Evolutionary conservation across 306 rosid species (phyloP).

Genomic region (Dalbergia cochinchinensis): DNA sequence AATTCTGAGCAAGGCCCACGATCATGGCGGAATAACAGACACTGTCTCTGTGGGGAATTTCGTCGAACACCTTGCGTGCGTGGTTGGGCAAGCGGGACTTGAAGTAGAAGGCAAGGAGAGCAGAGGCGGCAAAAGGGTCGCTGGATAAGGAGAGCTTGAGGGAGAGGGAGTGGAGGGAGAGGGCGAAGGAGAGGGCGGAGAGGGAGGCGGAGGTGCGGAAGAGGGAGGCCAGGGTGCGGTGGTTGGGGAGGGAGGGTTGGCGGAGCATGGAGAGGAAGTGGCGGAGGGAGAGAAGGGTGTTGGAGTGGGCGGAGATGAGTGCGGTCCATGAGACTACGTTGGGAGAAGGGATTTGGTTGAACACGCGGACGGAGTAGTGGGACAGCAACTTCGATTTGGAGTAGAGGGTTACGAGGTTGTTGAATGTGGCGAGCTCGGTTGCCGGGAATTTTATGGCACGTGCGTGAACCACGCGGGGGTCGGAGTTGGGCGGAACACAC

Average conservation of each 20-base stretch:
- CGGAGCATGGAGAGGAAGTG: conserved; percentile 87
- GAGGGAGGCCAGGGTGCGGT: conserved; percentile 76
- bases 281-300: conserved; percentile 62
- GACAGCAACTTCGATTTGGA: conserved; percentile 56
- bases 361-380: conserved; percentile 58
- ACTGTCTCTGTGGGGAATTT: conserved; percentile 63
- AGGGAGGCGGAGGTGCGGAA: conserved; percentile 75
- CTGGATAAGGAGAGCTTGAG: conserved; percentile 60
- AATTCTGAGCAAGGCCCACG: conserved; percentile 82
- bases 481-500: conserved; percentile 27
- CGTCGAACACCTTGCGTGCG: conserved; percentile 76
- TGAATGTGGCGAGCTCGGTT: conserved; percentile 51
- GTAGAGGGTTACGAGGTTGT: conserved; percentile 71
- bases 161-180: conserved; percentile 74
- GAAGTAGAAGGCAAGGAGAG: conserved; percentile 69
- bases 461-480: conserved; percentile 73
- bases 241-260: conserved; percentile 75
- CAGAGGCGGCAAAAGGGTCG: conserved; percentile 69
- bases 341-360: conserved; percentile 68
- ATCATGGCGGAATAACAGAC: conserved; percentile 78
- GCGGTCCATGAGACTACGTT: conserved; percentile 85
- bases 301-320: conserved; percentile 69
- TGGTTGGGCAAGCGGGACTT: conserved; percentile 57
- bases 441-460: conserved; percentile 52
- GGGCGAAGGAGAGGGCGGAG: conserved; percentile 60